Base-by-base conservation (phyloP, 441 rosid species). In the Mallotus repandus region DNA sequence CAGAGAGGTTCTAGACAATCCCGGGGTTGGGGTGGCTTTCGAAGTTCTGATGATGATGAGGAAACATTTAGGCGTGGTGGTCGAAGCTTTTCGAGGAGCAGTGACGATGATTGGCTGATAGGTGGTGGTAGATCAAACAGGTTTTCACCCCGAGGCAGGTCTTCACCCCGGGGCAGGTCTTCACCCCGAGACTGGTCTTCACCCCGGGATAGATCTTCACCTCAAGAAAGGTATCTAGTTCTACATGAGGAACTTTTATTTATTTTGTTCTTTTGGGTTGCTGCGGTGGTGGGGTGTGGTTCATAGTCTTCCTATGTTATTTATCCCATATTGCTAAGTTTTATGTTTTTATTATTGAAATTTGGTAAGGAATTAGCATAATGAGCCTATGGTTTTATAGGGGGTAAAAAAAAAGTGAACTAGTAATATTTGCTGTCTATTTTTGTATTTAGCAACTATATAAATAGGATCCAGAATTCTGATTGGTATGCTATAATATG, bases 81-180 rank as follows among this genome's bases (percentile, higher is more conserved):
- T 61, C 84, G 86, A 73, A 87, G 87, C 75, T 63, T 45, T 69
- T 81, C 97, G 2, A 89, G 84, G 79, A 82, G 85, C 82, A 77
- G 86, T 71, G 78, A 81, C 13, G 88, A 84, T 86, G 97, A 91
- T 83, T 93, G 97, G 97, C 79, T 90, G 74, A 84, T 88, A 60
- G 86, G 94, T 65, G 89, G 90, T 74, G 78, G 91, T 63, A 80
- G 86, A 80, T 85, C 97, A 73, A 86, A 82, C 82, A 80, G 89
- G 83, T 58, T 85, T 59, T 78, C 89, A 46, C 83, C 93, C 15
- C 74, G 84, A 11, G 96, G 90, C 75, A 54, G 69, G 56, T 49
- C 54, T 19, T 65, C 69, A 22, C 50, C 67, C 11, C 48, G 68
- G 54, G 68, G 90, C 75, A 54, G 69, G 56, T 49, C 54, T 19